Base-by-base conservation (phyloP, 257 asterid species). In the Gynochthodes officinalis region DNA sequence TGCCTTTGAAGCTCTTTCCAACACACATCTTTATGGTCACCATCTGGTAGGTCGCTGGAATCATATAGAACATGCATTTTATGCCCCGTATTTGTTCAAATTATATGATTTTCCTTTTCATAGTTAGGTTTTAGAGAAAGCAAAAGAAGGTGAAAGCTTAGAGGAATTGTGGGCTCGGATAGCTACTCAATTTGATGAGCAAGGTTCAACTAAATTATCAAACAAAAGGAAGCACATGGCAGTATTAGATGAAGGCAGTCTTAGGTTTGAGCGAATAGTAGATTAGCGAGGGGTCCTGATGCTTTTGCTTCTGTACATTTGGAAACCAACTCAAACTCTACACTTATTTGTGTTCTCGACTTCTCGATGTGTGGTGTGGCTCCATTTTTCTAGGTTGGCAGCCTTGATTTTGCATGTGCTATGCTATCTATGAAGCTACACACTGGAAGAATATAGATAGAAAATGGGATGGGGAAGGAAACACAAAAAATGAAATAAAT, bases 1-100 rank as follows among this genome's bases (percentile, higher is more conserved):
- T n/a, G n/a, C n/a, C n/a, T n/a, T n/a, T n/a, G n/a, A n/a, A n/a
- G n/a, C n/a, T n/a, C n/a, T n/a, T n/a, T n/a, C n/a, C n/a, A n/a
- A n/a, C n/a, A n/a, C n/a, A n/a, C n/a, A n/a, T n/a, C 86, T 93
- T 75, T 93, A 90, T 23, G 98, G 97, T 42, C 98, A 97, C 66
- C 97, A 82, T 86, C 73, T 93, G 98, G 98, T 93, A 87, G 21
- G 88, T 79, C 37, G 19, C 52, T 58, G 23, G 7, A 25, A 11
- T 49, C 44, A 25, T 76, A 32, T 21, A 35, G 9, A 7, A 9
- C 28, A 23, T 57, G 33, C 18, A 2, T 42, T 30, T 6, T 32
- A 52, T 42, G 42, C 7, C 59, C 25, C 1, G 35, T 28, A 46
- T 66, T 28, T 48, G 60, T 4, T 0, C 58, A 33, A 27, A 21